Evolutionary conservation across 1,284 basidiomycete genomes (phyloP), one percentile per base, ranked within the genome.

Genomic region (Chalciporus sp.): DNA sequence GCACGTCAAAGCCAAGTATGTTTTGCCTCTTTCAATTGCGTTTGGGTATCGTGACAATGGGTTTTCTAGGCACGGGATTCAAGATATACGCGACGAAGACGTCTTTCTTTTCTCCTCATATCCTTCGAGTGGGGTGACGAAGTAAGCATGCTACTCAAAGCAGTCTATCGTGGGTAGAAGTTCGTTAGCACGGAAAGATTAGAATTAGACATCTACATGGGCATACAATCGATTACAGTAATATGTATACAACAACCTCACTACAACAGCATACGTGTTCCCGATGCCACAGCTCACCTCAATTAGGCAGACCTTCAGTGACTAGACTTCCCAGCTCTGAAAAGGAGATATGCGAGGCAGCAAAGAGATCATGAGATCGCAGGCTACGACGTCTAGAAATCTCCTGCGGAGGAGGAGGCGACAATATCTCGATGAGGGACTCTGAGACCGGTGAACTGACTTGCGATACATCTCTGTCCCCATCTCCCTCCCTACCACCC

Each of bases 1-100:
- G 20, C 86, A 88, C 60, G 61, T 81, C 51, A 83, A 83, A 61
- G 73, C 69, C 55, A 84, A 80, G 86, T 87, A 56, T 11, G 26
- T 41, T 9, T 17, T 42, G 4, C 14, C 3, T 19, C 16, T 23
- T 14, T 4, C 29, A 6, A 1, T 17, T 29, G 17, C 16, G 2
- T 47, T 35, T 12, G 19, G 41, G 12, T 5, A 11, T 9, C 33
- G 12, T 56, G 35, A 61, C 40, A 3, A 12, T 12, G n/a, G 6
- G 10, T 23, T 28, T 41, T 29, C 20, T 43, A 81, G 79, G 53
- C 79, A 81, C 64, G 64, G 65, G 14, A 65, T 81, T 33, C 58
- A 65, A 47, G 58, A 65, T 7, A 63, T 79, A 33, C 61, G 74
- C 0, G 76, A 78, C 51, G 76, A 78, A 51, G 76, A 78, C 53